A percentile compares a stretch with the other conserved stretches of the same genome.
Conservation (phyloP, 2,329 filamentous ascomycete species). For the Trichoderma sp. region DNA sequence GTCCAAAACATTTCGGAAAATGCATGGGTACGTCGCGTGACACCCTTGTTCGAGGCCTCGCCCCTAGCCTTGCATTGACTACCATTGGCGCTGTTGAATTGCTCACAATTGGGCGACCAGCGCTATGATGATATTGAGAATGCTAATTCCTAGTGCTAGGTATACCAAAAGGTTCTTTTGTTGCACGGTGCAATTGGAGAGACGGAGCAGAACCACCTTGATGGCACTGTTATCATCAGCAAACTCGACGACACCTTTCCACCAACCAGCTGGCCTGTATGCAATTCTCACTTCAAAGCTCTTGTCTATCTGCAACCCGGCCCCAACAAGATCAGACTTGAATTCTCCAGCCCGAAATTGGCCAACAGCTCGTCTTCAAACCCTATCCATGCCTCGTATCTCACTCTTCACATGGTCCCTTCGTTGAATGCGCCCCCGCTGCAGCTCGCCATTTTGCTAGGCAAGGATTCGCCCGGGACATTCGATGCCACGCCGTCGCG, state of each 20-base stretch:
- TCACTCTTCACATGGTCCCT: slow-evolving; percentile 84
- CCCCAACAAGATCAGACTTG: slow-evolving; percentile 81
- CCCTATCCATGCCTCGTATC: slow-evolving; percentile 71
- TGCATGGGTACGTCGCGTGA: slow-evolving; percentile 67
- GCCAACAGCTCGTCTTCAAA: slow-evolving; percentile 64
- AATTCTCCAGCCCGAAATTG: slow-evolving; percentile 81
- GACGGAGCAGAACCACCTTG: slow-evolving; percentile 61
- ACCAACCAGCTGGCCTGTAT: slow-evolving; percentile 79
- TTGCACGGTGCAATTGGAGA: slow-evolving; percentile 81
- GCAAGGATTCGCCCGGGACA: slow-evolving; percentile 79
- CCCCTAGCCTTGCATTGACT: background rate
- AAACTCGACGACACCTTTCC: slow-evolving; percentile 86
- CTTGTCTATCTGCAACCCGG: slow-evolving; percentile 88
- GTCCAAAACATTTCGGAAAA: slow-evolving; percentile 77
- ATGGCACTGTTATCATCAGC: slow-evolving; percentile 75
- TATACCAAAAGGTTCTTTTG: slow-evolving; percentile 85
- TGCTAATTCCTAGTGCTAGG: slow-evolving; percentile 49
- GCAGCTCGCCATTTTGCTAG: slow-evolving; percentile 83
- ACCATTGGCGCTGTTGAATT: background rate
- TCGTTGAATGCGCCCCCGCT: slow-evolving; percentile 75
- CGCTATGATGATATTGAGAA: background rate
- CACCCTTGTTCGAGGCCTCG: background rate
- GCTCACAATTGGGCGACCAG: background rate
- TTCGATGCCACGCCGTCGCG: slow-evolving; percentile 80
- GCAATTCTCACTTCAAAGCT: slow-evolving; percentile 85